phyloP scores from a whole-genome alignment of 371 early-diverging fungal species.

The Mucor circinelloides region DNA sequence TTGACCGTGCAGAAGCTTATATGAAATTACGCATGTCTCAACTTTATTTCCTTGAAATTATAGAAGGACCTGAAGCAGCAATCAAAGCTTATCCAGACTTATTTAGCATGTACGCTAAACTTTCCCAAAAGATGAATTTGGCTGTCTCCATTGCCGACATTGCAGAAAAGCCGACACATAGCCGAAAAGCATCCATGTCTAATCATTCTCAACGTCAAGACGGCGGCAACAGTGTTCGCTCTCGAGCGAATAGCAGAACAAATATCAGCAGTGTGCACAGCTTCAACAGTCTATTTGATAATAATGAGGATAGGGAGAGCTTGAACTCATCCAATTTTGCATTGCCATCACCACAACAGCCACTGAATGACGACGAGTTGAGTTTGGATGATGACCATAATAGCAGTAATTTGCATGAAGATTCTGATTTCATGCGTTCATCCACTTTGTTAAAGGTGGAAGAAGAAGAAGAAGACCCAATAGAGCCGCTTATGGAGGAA shows the following conservation, averaged over 20 bases:
- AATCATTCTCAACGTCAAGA: background rate
- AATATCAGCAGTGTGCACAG: conserved; percentile 6
- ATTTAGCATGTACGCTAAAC: conserved; percentile 63
- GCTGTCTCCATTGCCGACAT: background rate
- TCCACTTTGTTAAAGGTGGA: background rate
- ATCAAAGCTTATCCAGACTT: conserved; percentile 57
- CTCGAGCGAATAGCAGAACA: background rate
- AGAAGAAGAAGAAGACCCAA: conserved; percentile 2
- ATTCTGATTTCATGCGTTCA: background rate
- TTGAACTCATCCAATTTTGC: conserved; percentile 10
- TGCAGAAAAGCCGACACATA: background rate
- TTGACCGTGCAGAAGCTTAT: conserved; percentile 31
- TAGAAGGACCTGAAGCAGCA: conserved; percentile 55
- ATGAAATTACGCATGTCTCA: conserved; percentile 31
- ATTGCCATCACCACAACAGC: background rate
- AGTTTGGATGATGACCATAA: background rate
- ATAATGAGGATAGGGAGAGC: background rate
- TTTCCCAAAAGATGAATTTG: conserved; percentile 38
- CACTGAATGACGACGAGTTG: background rate
- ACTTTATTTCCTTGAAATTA: conserved; percentile 24
- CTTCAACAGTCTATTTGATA: background rate
- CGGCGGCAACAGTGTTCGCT: background rate
- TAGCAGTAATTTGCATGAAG: background rate
- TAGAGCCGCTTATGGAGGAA: background rate
- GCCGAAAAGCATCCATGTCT: background rate